A percentile compares a stretch with the other conserved stretches of the same genome.
These are phyloP conservation scores for Arthroderma sp. DNA, from an alignment of 2,329 filamentous ascomycete species.

Conservation along the genomic window DNA sequence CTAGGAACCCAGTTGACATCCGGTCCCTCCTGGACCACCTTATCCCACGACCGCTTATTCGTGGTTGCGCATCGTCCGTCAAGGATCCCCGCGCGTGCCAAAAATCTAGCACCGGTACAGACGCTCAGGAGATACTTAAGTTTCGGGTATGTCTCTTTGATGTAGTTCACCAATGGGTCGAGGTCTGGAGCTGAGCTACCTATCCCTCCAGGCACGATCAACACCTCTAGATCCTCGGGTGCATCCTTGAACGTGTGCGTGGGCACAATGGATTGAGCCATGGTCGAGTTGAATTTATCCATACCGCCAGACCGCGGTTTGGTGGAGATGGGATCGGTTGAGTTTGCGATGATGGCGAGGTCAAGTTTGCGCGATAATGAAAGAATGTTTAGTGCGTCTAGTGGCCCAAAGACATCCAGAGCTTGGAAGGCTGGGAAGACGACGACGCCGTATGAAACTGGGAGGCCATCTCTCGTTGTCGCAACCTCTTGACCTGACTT, in stretches of 20 bases:
- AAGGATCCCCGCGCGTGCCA: conserved; percentile 47
- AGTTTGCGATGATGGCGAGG: conserved; percentile 20
- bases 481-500: too few species aligned
- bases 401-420: conserved; percentile 33
- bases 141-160: conserved; percentile 32
- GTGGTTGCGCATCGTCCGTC: conserved; percentile 50
- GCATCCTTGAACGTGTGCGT: conserved; percentile 39
- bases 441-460: conserved; percentile 10
- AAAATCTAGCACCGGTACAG: conserved; percentile 50
- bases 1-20: conserved; percentile 47
- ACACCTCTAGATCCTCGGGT: conserved; percentile 1
- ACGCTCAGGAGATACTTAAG: conserved; percentile 49
- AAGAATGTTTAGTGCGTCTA: conserved; percentile 32
- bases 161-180: conserved; percentile 32
- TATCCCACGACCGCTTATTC: conserved; percentile 48
- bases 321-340: conserved; percentile 21
- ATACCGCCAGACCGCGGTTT: conserved; percentile 6
- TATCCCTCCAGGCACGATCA: conserved; percentile 3
- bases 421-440: conserved; percentile 33
- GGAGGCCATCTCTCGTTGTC: neutral
- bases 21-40: conserved; percentile 35
- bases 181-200: conserved; percentile 28
- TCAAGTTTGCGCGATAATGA: conserved; percentile 13
- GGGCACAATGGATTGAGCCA: conserved; percentile 30
- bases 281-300: conserved; percentile 12